These are phyloP conservation scores for Scedosporium minutisporum DNA, from an alignment of 2,329 filamentous ascomycete species.

Conservation along the genomic window DNA sequence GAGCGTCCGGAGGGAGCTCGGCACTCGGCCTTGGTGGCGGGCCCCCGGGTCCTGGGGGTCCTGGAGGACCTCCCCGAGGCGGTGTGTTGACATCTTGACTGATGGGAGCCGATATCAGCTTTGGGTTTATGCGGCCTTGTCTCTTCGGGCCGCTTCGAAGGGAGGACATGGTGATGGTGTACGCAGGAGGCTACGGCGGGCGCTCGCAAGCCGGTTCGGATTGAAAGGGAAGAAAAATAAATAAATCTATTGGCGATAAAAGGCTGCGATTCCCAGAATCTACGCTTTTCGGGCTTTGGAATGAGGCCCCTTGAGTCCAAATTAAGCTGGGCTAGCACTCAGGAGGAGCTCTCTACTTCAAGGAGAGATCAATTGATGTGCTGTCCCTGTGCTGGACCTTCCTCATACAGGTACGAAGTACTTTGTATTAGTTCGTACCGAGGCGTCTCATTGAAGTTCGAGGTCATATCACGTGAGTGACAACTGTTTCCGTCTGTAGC, in stretches of 20 bases:
- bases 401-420: background rate
- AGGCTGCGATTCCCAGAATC: background rate
- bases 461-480: background rate
- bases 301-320: background rate
- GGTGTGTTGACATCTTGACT: slow-evolving; percentile 32
- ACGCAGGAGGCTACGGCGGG: background rate
- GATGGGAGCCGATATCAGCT: slow-evolving; percentile 54
- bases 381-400: background rate
- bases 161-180: slow-evolving; percentile 44
- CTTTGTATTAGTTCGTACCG: background rate
- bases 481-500: background rate
- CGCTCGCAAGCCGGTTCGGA: background rate
- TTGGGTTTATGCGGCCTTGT: slow-evolving; percentile 53
- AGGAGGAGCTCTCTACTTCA: background rate
- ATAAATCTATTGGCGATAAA: no score
- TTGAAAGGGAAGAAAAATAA: no score
- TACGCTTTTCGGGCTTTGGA: background rate
- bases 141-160: slow-evolving; percentile 52
- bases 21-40: slow-evolving; percentile 10
- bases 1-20: slow-evolving; percentile 25
- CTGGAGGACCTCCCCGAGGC: slow-evolving; percentile 15
- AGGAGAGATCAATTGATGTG: background rate
- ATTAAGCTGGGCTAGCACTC: background rate
- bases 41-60: slow-evolving; percentile 9
- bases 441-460: background rate